Conservation (phyloP, 768 basidiomycete species). For the Royoungia palumana region DNA sequence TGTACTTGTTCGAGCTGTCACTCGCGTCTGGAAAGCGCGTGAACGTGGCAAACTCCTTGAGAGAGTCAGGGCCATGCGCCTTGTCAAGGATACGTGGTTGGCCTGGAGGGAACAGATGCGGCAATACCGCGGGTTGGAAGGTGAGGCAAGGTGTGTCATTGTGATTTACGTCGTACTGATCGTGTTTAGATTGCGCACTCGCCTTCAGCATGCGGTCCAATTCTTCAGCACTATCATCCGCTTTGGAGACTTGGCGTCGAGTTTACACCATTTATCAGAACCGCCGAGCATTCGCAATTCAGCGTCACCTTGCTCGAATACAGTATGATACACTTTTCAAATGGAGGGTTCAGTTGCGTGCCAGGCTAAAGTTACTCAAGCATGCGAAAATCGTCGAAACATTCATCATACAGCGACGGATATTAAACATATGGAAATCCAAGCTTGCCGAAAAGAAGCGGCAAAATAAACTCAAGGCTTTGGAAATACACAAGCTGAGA, state of each 20-base stretch:
- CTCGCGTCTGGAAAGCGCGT: slow-evolving; percentile 65
- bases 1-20: slow-evolving; percentile 54
- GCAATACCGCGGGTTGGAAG: slow-evolving; percentile 41
- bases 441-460: slow-evolving; percentile 43
- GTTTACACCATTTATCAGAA: slow-evolving; percentile 44
- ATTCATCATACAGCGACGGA: slow-evolving; percentile 46
- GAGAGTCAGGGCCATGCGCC: slow-evolving; percentile 44
- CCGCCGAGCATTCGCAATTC: slow-evolving; percentile 44
- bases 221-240: slow-evolving; percentile 35
- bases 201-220: slow-evolving; percentile 46
- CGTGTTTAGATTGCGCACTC: slow-evolving; percentile 44
- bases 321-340: slow-evolving; percentile 46
- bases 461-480: slow-evolving; percentile 42
- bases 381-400: slow-evolving; percentile 54
- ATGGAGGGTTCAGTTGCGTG: slow-evolving; percentile 58
- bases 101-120: slow-evolving; percentile 50
- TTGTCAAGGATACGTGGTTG: slow-evolving; percentile 45
- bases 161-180: slow-evolving; percentile 8
- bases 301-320: slow-evolving; percentile 29
- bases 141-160: slow-evolving; percentile 32
- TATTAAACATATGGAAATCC: slow-evolving; percentile 48
- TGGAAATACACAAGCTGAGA: slow-evolving; percentile 38
- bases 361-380: slow-evolving; percentile 46
- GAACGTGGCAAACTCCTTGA: slow-evolving; percentile 60
- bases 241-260: slow-evolving; percentile 47